phyloP scores from a whole-genome alignment of 1,139 yeast genomes.

The Blastobotrys capitulatus region DNA sequence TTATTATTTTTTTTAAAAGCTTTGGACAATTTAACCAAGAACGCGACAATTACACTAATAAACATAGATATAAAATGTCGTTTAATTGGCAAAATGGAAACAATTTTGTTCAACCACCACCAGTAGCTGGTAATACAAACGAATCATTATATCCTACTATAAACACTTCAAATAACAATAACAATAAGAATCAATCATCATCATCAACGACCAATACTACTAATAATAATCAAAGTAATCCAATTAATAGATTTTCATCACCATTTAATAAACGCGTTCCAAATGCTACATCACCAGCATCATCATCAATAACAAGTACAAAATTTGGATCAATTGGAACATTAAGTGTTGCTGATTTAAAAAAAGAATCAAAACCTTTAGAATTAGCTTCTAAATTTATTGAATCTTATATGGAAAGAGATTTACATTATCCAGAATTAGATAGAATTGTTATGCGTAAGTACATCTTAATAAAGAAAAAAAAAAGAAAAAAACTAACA shows the following conservation, averaged over 20 bases:
- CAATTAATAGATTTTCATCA: neutral
- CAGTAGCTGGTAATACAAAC: neutral
- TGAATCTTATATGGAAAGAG: slow-evolving; percentile 34
- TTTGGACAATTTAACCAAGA: neutral
- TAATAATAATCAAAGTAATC: neutral
- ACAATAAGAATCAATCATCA: too few relatives aligned
- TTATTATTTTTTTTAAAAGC: too few relatives aligned
- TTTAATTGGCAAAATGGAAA: slow-evolving; percentile 1
- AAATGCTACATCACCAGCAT: neutral
- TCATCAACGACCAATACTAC: slow-evolving; percentile 2
- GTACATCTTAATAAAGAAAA: slow-evolving; percentile 7
- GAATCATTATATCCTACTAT: neutral
- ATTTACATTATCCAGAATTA: slow-evolving; percentile 36
- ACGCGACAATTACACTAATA: neutral
- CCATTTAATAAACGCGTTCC: neutral
- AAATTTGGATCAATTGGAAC: slow-evolving; percentile 17
- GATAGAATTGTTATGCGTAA: slow-evolving; percentile 31
- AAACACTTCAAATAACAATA: neutral
- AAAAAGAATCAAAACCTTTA: slow-evolving; percentile 25
- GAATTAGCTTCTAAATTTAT: slow-evolving; percentile 33
- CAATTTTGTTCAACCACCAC: slow-evolving; percentile 13
- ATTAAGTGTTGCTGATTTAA: slow-evolving; percentile 18
- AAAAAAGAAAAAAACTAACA: neutral
- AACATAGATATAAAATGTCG: neutral
- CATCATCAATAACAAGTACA: slow-evolving; percentile 2